Base-by-base conservation (phyloP, 371 early-diverging fungal species). In the Zychaea mexicana region DNA sequence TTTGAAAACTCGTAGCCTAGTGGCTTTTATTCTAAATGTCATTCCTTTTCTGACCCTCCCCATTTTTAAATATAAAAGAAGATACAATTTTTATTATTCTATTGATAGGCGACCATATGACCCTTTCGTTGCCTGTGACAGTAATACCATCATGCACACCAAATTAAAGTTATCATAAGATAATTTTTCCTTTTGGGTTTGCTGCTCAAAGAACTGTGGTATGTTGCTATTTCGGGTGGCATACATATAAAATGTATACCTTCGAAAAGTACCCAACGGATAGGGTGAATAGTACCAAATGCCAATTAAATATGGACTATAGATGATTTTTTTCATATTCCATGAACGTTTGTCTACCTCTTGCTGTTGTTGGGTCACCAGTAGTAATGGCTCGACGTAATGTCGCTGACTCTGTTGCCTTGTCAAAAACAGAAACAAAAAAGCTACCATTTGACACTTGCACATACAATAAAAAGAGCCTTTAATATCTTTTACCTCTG, bases 231-330 rank as follows among this genome's bases (percentile, higher is more conserved):
- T n/a, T n/a, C n/a, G n/a, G n/a, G n/a, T n/a, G n/a, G n/a, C n/a
- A n/a, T n/a, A n/a, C n/a, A n/a, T n/a, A n/a, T n/a, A n/a, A n/a
- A n/a, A n/a, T 56, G 15, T 53, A 63, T 80, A 84, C 85, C 76
- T 85, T 86, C 26, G 91, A 91, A 66, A 91, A 91, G 62, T 87
- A 90, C 0, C 89, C 91, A 3, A 85, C 85, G 61, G 99, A 72
- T 95, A 98, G 8, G 98, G 97, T 22, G 97, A 91, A 66, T 92
- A 87, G 76, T 97, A 98, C 97, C 97, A 97, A 0, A 95, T 86
- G 13, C 89, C 86, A 13, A 93, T 90, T 58, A 86, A 84, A 68
- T 84, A 90, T 22, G 77, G 70, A 9, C 91, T 91, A 55, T 91
- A 86, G 13, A 88, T 61, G 5, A 92, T 81, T 66, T 69, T 77